Evolutionary conservation across 139 green algal genomes (phyloP).

Genomic region (Chlorokybus atmophyticus): DNA sequence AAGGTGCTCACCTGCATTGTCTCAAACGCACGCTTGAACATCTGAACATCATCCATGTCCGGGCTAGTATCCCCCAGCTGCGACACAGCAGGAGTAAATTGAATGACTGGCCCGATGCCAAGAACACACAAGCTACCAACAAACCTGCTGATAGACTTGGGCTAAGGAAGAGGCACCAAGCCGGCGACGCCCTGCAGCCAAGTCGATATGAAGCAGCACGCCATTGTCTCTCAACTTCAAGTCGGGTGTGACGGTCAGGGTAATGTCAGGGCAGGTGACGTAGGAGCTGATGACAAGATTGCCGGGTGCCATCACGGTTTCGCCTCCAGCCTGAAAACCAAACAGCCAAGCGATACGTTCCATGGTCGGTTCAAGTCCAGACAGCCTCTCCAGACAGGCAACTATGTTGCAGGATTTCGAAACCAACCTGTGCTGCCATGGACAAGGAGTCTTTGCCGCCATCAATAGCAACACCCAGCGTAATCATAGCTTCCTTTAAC

Average conservation of each 20-base stretch:
- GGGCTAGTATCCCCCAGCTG: constrained; percentile 60
- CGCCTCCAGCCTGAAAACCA: constrained; percentile 40
- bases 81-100: neutral
- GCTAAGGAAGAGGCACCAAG: constrained; percentile 83
- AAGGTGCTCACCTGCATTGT: constrained; percentile 43
- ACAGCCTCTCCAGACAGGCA: no score
- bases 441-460: constrained; percentile 96
- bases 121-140: neutral
- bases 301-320: constrained; percentile 87
- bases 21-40: constrained; percentile 62
- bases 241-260: constrained; percentile 59
- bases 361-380: neutral
- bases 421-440: constrained; percentile 70
- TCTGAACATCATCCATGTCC: constrained; percentile 52
- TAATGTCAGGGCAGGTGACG: constrained; percentile 90
- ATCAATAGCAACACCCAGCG: constrained; percentile 78
- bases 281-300: constrained; percentile 92
- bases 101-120: neutral
- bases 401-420: constrained; percentile 27
- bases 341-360: no score
- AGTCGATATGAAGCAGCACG: constrained; percentile 80
- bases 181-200: constrained; percentile 48
- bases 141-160: constrained; percentile 52
- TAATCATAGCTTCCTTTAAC: constrained; percentile 66
- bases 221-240: constrained; percentile 29